Base-by-base conservation (phyloP, 495 filamentous ascomycete genomes). In the Xylaria castorea region DNA sequence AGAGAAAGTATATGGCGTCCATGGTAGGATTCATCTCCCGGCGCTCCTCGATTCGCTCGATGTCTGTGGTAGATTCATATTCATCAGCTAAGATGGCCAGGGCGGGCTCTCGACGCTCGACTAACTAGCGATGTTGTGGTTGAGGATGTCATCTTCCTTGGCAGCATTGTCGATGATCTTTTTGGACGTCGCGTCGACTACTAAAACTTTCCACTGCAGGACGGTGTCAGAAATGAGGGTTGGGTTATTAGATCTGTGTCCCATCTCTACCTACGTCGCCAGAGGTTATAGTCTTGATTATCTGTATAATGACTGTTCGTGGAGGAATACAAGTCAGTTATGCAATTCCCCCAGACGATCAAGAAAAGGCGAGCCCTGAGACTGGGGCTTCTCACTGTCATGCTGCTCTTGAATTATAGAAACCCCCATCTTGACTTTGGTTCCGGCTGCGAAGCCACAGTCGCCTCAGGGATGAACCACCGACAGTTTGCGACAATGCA, bases 121-220 rank as follows among this genome's bases (percentile, higher is more conserved):
- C 91, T 80, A 88, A 98, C 95, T 97, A 68, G 95, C 94, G 79
- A 99, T 92, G 79, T 97, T 97, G 80, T 94, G 87, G 79, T 96
- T 95, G 80, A 99, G 91, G 68, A 99, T 95, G 80, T 97, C 93
- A 87, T 98, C 94, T 82, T 97, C 92, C 74, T 93, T 94, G 76
- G 94, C 89, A 32, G 93, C 92, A 86, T 92, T 94, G 80, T 96
- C 91, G 74, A 98, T 87, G 74, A 99, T 84, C 78, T 90, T 92
- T 79, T 89, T 91, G 80, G 92, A 93, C 27, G 82, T 84, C 73
- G 92, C 90, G 83, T 99, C 96, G 75, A 97, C 82, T 40, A 99
- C 92, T 77, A 98, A 83, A 75, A 97, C 92, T 87, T 97, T 98
- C 96, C 96, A 98, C 95, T 98, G 79, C 66, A 64, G 36, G 48